Evolutionary conservation across 495 filamentous ascomycete genomes (phyloP), one percentile per base, ranked within the genome.

Genomic region (Daldinia grandis): DNA sequence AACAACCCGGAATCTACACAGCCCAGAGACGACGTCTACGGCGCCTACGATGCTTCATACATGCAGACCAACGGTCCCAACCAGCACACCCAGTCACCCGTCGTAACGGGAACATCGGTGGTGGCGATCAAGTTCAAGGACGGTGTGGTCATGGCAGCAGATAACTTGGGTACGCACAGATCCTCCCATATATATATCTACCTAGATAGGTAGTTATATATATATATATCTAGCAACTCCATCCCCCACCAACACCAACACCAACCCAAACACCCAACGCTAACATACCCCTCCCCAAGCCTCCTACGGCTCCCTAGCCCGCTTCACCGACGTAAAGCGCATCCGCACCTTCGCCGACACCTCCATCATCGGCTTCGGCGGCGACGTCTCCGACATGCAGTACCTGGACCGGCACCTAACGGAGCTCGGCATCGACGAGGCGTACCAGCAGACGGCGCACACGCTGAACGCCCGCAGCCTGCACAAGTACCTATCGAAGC

Each of bases 361-460:
- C 42, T 89, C 91, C 28, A 81, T 98, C 62, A 81, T 98, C 77
- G 91, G 93, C 67, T 95, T 97, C 84, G 90, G 93, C 79, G 92
- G 96, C 80, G 91, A 98, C 83, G 92, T 99, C 59, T 94, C 91
- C 66, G 95, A 99, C 84, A 98, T 99, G 95, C 95, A 99, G 83
- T 93, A 94, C 81, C 89, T 99, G 25, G 91, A 97, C 86, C 92
- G 95, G 58, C 87, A 96, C 65, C 89, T 99, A 64, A 89, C 86
- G 74, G 90, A 92, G 60, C 90, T 98, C 72, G 88, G 91, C 78
- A 93, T 94, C 83, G 85, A 90, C 77, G 95, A 98, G 83, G 92
- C 93, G 65, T 98, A 99, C 83, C 86, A 58, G 79, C 81, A 60
- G 71, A 74, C 66, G 67, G 78, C 56, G 79, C 86, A 85, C 75